Evolutionary conservation across 208 protist genomes (phyloP).

Genomic region (Trypanosomatidae sp.): DNA sequence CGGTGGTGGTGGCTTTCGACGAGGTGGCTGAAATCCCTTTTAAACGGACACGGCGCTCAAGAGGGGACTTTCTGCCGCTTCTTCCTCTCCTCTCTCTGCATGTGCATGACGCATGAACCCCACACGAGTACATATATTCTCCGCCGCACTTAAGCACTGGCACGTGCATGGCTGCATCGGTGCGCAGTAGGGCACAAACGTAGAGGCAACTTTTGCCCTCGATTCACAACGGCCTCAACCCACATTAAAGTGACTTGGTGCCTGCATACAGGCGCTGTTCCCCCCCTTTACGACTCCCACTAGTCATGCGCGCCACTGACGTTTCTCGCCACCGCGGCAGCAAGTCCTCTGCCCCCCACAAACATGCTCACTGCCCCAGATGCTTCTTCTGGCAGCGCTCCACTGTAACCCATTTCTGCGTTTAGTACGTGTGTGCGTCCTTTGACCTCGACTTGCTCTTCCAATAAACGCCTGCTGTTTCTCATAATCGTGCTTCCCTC

Average conservation of each 20-base stretch:
- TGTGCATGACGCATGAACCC: neutral
- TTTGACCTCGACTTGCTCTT: neutral
- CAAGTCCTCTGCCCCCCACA: neutral
- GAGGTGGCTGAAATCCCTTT: constrained; percentile 3
- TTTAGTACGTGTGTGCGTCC: neutral
- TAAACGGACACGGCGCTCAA: neutral
- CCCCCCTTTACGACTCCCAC: neutral
- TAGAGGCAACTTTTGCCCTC: neutral
- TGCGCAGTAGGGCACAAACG: neutral
- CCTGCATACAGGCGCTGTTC: neutral
- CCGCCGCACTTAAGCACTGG: neutral
- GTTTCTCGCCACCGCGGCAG: neutral
- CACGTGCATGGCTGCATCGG: neutral
- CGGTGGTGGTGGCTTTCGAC: constrained; percentile 17
- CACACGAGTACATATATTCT: neutral
- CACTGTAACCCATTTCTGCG: neutral
- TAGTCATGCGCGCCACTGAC: neutral
- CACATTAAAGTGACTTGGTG: neutral
- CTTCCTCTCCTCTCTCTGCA: neutral
- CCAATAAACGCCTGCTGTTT: neutral
- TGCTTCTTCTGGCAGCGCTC: neutral
- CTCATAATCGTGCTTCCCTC: neutral
- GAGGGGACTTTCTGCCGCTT: neutral
- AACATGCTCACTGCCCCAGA: neutral
- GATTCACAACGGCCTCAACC: neutral